These are phyloP conservation scores for Alternaria metachromatica DNA, from an alignment of 2,329 filamentous ascomycete genomes.

Conservation along the genomic window DNA sequence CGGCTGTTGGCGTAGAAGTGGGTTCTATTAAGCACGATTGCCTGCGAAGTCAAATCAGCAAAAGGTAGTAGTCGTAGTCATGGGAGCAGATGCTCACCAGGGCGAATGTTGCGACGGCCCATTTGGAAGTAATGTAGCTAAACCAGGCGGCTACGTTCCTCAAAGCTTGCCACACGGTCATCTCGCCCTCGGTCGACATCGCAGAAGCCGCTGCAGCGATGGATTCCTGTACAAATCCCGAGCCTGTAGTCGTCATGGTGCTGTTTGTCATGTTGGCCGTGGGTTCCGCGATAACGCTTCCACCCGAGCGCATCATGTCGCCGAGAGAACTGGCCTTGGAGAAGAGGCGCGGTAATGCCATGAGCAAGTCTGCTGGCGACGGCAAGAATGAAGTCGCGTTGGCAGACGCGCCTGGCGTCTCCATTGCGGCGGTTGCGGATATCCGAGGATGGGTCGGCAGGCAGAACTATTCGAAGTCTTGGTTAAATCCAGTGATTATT, in stretches of 20 bases:
- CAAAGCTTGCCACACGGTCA: conserved; percentile 58
- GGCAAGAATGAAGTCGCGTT: conserved; percentile 56
- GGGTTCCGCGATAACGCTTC: conserved; percentile 66
- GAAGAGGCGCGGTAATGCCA: conserved; percentile 73
- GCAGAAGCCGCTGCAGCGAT: conserved; percentile 52
- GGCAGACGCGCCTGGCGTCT: conserved; percentile 28
- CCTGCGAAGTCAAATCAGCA: conserved; percentile 53
- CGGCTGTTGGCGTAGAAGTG: conserved; percentile 92
- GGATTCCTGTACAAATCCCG: conserved; percentile 52
- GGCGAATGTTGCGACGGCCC: conserved; percentile 86
- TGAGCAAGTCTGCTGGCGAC: conserved; percentile 71
- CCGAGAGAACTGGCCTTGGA: conserved; percentile 70
- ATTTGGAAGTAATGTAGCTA: conserved; percentile 70
- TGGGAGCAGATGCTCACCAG: conserved; percentile 59
- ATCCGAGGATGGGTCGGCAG: conserved; percentile 11
- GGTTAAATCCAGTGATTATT: background rate
- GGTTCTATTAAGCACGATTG: conserved; percentile 86
- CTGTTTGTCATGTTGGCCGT: conserved; percentile 57
- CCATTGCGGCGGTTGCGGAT: conserved; percentile 29
- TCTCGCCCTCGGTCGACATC: conserved; percentile 39
- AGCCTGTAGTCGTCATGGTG: conserved; percentile 42
- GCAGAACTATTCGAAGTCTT: background rate
- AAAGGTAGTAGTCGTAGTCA: background rate
- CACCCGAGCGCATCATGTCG: conserved; percentile 63
- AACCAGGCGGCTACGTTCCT: conserved; percentile 85